phyloP scores from a whole-genome alignment of 2,329 filamentous ascomycete species.

The Celoporthe dispersa region DNA sequence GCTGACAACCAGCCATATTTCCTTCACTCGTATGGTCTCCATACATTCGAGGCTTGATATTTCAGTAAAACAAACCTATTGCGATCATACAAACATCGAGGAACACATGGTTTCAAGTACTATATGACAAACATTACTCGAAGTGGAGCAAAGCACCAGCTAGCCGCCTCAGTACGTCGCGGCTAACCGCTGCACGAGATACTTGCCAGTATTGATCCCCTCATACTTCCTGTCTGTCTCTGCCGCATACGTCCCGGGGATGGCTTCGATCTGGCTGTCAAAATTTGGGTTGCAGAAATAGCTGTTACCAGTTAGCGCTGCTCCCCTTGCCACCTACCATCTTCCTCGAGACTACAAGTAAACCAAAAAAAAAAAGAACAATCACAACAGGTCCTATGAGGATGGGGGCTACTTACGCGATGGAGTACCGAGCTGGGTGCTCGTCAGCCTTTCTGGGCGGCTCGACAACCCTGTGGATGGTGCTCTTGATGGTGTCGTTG shows the following conservation, averaged over 20 bases:
- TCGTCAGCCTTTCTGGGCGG: slow-evolving; percentile 64
- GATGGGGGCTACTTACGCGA: slow-evolving; percentile 64
- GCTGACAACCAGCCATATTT: neutral
- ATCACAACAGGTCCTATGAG: too few relatives aligned
- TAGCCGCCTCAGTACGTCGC: slow-evolving; percentile 64
- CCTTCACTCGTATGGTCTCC: neutral
- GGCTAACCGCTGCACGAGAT: slow-evolving; percentile 76
- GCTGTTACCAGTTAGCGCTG: slow-evolving; percentile 40
- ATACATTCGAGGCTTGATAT: neutral
- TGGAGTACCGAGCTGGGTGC: slow-evolving; percentile 81
- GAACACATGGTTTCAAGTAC: neutral
- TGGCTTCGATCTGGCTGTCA: slow-evolving; percentile 74
- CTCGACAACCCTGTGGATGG: slow-evolving; percentile 87
- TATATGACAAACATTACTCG: neutral
- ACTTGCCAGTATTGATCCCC: slow-evolving; percentile 78
- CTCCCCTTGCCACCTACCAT: too few relatives aligned
- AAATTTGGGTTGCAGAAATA: slow-evolving; percentile 92
- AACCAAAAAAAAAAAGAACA: too few relatives aligned
- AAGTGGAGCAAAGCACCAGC: neutral
- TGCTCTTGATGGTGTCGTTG: slow-evolving; percentile 90
- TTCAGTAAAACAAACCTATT: neutral
- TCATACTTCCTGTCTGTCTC: slow-evolving; percentile 77
- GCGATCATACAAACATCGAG: neutral
- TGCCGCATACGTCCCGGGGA: slow-evolving; percentile 73
- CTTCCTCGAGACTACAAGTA: too few relatives aligned